These are phyloP conservation scores for Eustoma russellianum DNA, from an alignment of 257 asterid species.

Conservation along the genomic window DNA sequence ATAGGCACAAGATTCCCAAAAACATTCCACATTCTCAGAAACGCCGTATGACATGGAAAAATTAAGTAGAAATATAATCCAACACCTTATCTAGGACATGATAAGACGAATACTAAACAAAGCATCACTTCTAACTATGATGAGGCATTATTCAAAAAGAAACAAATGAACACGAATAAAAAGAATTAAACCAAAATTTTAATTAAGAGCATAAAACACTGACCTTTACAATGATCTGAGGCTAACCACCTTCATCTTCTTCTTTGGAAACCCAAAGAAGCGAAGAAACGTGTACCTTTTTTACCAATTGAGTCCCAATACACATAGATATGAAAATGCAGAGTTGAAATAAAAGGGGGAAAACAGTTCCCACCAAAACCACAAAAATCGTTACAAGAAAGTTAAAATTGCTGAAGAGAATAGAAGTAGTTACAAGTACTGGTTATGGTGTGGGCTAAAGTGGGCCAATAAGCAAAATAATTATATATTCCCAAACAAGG, in stretches of 20 bases:
- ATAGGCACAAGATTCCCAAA: neutral
- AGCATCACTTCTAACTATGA: slow-evolving; percentile 14
- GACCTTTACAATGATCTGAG: slow-evolving; percentile 45
- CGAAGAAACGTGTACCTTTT: slow-evolving; percentile 26
- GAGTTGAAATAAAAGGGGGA: slow-evolving; percentile 19
- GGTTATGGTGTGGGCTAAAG: slow-evolving; percentile 27
- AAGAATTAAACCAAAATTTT: slow-evolving; percentile 3
- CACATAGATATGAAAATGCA: slow-evolving; percentile 56
- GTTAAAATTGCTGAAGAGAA: slow-evolving; percentile 21
- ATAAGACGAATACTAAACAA: slow-evolving; percentile 9
- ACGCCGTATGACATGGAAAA: neutral
- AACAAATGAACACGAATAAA: slow-evolving; percentile 2
- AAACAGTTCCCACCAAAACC: slow-evolving; percentile 19
- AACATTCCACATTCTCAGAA: slow-evolving; percentile 4
- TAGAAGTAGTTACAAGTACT: slow-evolving; percentile 36
- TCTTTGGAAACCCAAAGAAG: slow-evolving; percentile 45
- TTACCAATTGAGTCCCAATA: slow-evolving; percentile 35
- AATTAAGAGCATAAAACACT: slow-evolving; percentile 16
- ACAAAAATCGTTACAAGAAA: slow-evolving; percentile 20
- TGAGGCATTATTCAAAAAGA: neutral
- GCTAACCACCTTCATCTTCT: slow-evolving; percentile 55
- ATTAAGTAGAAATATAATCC: neutral
- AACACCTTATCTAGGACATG: neutral
- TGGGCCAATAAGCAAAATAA: slow-evolving; percentile 45
- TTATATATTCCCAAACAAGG: slow-evolving; percentile 21